A percentile compares a stretch with the other conserved stretches of the same genome.
phyloP scores from a whole-genome alignment of 306 rosid species.

The Cyamopsis tetragonoloba region DNA sequence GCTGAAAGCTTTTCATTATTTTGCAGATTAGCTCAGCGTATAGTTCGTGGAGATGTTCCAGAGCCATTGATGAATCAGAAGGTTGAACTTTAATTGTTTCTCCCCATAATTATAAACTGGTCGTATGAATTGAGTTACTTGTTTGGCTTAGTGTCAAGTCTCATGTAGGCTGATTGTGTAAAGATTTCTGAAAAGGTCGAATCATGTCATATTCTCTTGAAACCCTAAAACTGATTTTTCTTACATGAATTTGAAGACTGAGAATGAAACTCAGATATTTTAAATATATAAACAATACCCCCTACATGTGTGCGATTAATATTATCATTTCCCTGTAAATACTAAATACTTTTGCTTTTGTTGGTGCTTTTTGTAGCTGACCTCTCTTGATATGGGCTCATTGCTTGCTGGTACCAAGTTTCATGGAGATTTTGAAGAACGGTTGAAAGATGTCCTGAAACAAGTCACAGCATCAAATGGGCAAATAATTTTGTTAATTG shows the following conservation, averaged over 20 bases:
- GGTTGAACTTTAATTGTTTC: slow-evolving; percentile 42
- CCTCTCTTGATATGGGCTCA: slow-evolving; percentile 96
- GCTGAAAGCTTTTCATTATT: not conserved
- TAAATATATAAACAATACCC: too few relatives aligned
- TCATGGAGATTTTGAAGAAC: slow-evolving; percentile 96
- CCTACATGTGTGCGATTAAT: too few relatives aligned
- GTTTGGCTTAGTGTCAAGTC: not conserved
- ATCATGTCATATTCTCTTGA: not conserved
- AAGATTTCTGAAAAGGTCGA: slow-evolving; percentile 4
- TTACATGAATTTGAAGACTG: too few relatives aligned
- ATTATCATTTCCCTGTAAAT: too few relatives aligned
- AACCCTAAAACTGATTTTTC: not conserved
- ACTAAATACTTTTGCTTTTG: too few relatives aligned
- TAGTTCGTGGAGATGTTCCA: slow-evolving; percentile 97
- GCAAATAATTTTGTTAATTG: slow-evolving; percentile 88
- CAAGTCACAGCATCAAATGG: slow-evolving; percentile 94
- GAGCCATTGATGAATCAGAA: slow-evolving; percentile 86
- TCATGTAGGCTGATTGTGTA: not conserved
- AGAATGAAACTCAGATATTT: not conserved
- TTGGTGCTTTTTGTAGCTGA: slow-evolving; percentile 58
- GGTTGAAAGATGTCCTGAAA: slow-evolving; percentile 92
- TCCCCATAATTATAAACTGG: slow-evolving; percentile 1
- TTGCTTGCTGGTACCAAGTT: slow-evolving; percentile 93
- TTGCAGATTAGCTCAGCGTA: slow-evolving; percentile 94
- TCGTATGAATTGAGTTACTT: not conserved